phyloP scores from a whole-genome alignment of 805 yeast species.

The Lachancea mirantina region DNA sequence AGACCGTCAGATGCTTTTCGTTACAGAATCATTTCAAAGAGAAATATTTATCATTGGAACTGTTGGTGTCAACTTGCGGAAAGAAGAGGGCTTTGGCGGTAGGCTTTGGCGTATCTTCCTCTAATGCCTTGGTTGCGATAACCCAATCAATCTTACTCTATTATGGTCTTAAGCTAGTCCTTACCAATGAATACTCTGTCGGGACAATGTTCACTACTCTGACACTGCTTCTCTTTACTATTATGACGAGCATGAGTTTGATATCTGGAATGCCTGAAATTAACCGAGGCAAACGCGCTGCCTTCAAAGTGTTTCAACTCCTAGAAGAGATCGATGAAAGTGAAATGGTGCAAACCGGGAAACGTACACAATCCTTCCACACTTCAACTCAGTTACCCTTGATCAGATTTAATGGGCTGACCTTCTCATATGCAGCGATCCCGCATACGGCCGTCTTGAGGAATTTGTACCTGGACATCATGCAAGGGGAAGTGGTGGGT shows the following conservation, averaged over 20 bases:
- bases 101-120: conserved; percentile 61
- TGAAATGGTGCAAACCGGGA: neutral
- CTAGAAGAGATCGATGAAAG: conserved; percentile 15
- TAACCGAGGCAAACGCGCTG: conserved; percentile 72
- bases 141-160: conserved; percentile 71
- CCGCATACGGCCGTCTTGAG: conserved; percentile 33
- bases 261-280: conserved; percentile 70
- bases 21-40: conserved; percentile 42
- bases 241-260: conserved; percentile 53
- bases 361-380: neutral
- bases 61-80: conserved; percentile 35
- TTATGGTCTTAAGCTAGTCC: conserved; percentile 72
- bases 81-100: conserved; percentile 47
- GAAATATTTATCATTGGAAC: conserved; percentile 31
- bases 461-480: conserved; percentile 38
- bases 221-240: conserved; percentile 64
- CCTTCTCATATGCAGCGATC: conserved; percentile 42
- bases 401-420: conserved; percentile 39
- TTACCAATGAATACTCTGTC: conserved; percentile 46
- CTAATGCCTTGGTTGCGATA: conserved; percentile 45
- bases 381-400: conserved; percentile 11
- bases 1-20: conserved; percentile 55
- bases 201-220: conserved; percentile 61
- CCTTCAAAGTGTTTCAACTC: conserved; percentile 42
- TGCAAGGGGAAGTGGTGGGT: conserved; percentile 48